Percentiles rank a stretch among this genome's conserved stretches.
phyloP scores from a whole-genome alignment of 179 eudicot species.

The Silene coronaria region DNA sequence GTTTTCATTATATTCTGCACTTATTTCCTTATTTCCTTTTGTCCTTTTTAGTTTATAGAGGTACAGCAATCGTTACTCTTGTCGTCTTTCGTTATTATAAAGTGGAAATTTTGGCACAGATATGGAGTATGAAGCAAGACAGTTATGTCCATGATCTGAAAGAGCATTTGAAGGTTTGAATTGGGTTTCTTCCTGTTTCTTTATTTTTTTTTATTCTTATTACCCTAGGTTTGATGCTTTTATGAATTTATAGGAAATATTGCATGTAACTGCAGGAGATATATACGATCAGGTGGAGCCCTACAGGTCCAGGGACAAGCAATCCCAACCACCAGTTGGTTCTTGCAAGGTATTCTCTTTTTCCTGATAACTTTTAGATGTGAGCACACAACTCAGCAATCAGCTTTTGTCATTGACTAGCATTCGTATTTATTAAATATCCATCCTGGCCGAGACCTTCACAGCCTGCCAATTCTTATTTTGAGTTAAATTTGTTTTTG shows the following conservation, averaged over 20 bases:
- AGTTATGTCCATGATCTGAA: constrained; percentile 60
- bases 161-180: constrained; percentile 73
- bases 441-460: not conserved
- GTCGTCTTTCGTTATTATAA: not conserved
- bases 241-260: not conserved
- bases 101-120: constrained; percentile 40
- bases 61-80: not conserved
- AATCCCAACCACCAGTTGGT: constrained; percentile 85
- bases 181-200: constrained; percentile 8
- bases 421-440: not conserved
- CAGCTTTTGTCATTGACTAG: not conserved
- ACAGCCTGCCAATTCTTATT: not conserved
- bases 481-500: too few relatives aligned
- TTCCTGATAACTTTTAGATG: not conserved
- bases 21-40: too few relatives aligned
- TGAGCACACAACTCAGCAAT: not conserved
- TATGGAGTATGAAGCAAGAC: constrained; percentile 89
- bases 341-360: constrained; percentile 61
- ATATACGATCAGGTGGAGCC: constrained; percentile 97
- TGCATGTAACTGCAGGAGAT: constrained; percentile 51
- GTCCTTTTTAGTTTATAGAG: not conserved
- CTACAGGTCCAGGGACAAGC: constrained; percentile 80
- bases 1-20: not conserved
- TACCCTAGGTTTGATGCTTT: not conserved
- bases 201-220: not conserved